Percentiles rank a stretch among this genome's conserved stretches.
Conservation (phyloP, 2,329 filamentous ascomycete genomes). For the Aspergillus eucalypticola region DNA sequence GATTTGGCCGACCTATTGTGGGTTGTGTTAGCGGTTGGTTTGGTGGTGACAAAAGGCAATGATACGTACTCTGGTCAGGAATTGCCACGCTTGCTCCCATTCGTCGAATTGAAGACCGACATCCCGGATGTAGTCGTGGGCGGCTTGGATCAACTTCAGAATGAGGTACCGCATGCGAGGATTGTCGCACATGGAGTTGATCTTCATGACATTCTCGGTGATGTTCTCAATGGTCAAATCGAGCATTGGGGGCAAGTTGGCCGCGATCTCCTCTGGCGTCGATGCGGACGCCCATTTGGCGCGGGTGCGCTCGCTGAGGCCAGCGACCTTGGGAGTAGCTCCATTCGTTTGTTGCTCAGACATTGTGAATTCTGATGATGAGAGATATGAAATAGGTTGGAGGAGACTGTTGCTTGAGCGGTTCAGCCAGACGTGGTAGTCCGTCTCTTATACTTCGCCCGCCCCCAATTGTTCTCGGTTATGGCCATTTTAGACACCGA, state of each 20-base stretch:
- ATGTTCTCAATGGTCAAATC: conserved; percentile 15
- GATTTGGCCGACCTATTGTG: conserved; percentile 18
- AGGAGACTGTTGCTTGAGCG: neutral
- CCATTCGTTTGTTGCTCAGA: neutral
- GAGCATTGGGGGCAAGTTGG: conserved; percentile 7
- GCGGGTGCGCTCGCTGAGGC: conserved; percentile 3
- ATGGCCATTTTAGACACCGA: neutral
- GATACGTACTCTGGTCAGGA: conserved; percentile 11
- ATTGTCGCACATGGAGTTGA: conserved; percentile 16
- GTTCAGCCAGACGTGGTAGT: neutral
- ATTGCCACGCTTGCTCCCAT: conserved; percentile 18
- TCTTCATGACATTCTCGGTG: conserved; percentile 17
- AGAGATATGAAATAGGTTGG: neutral
- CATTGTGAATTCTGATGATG: neutral
- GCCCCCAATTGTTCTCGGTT: neutral
- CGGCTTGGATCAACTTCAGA: conserved; percentile 8
- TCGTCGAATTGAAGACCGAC: conserved; percentile 16
- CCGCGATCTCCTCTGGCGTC: conserved; percentile 4
- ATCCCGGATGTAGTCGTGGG: conserved; percentile 14
- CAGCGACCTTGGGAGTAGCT: neutral
- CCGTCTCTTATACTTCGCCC: conserved; percentile 7
- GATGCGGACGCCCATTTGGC: conserved; percentile 8
- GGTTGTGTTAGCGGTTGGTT: neutral
- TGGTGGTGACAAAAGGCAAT: too few relatives aligned
- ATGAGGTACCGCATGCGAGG: conserved; percentile 13